Percentiles rank a stretch among this genome's conserved stretches.
These are phyloP conservation scores for Nannochloropsis gaditana DNA, from an alignment of 108 stramenopile species.

Conservation along the genomic window DNA sequence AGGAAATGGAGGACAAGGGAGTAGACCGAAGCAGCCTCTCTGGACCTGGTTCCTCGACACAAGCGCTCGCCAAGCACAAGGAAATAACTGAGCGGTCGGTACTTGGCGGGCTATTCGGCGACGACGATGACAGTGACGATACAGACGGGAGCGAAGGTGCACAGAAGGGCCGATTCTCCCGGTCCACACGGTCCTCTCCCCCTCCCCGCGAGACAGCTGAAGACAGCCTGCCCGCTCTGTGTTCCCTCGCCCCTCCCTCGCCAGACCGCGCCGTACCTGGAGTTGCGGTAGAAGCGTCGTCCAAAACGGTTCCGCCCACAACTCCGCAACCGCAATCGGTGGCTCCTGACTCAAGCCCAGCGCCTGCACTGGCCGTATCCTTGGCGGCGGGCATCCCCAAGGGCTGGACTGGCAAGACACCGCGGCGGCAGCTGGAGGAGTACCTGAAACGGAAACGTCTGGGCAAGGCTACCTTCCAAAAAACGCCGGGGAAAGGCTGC, in stretches of 20 bases:
- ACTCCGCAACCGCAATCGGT: not conserved
- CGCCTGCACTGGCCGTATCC: no score
- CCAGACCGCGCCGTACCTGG: conserved; percentile 15
- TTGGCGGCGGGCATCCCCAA: not conserved
- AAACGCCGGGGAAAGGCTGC: not conserved
- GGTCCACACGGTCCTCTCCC: not conserved
- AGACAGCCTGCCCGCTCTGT: not conserved
- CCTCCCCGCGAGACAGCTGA: not conserved
- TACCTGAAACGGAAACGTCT: not conserved
- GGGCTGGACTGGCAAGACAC: not conserved
- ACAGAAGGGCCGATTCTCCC: not conserved
- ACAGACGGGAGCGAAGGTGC: not conserved
- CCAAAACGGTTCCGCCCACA: not conserved
- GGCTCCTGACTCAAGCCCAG: not conserved
- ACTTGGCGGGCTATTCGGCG: not conserved
- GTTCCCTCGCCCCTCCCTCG: not conserved
- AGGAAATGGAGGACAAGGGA: not conserved
- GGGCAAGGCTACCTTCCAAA: conserved; percentile 11
- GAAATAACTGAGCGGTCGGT: not conserved
- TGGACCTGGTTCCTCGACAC: not conserved
- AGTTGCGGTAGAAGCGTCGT: not conserved
- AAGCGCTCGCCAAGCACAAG: not conserved
- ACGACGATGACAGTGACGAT: not conserved
- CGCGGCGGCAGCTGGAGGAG: not conserved
- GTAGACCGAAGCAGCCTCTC: not conserved